Conservation (phyloP, 352 stramenopile genomes). For the Phytophthora aleatoria region DNA sequence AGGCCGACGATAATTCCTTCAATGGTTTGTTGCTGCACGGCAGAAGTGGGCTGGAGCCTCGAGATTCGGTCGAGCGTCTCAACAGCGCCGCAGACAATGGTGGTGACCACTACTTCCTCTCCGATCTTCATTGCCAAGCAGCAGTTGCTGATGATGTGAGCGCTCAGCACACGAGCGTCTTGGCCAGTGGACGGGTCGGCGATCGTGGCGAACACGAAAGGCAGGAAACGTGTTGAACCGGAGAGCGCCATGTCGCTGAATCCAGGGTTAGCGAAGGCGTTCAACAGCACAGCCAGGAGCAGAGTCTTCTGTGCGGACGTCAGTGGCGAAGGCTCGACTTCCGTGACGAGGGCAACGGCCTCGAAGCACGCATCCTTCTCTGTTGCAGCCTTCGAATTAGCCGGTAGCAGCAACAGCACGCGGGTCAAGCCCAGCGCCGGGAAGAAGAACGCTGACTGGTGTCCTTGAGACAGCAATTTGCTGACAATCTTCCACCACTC, state of each 20-base stretch:
- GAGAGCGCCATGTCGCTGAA: slow-evolving; percentile 59
- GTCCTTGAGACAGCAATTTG: slow-evolving; percentile 46
- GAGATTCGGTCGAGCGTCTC: slow-evolving; percentile 75
- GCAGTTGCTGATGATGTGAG: slow-evolving; percentile 75
- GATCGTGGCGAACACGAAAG: slow-evolving; percentile 71
- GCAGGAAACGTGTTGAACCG: slow-evolving; percentile 54
- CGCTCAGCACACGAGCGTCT: slow-evolving; percentile 58
- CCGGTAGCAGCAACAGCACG: slow-evolving; percentile 56
- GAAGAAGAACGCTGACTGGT: slow-evolving; percentile 51
- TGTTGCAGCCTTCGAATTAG: slow-evolving; percentile 25
- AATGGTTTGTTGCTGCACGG: slow-evolving; percentile 48
- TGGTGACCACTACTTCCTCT: slow-evolving; percentile 74
- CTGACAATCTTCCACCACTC: slow-evolving; percentile 52
- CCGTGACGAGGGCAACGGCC: slow-evolving; percentile 40
- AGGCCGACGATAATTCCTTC: slow-evolving; percentile 71
- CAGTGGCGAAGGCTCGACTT: slow-evolving; percentile 34
- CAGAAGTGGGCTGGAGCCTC: slow-evolving; percentile 34
- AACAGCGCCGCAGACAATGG: slow-evolving; percentile 67
- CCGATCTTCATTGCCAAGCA: slow-evolving; percentile 67
- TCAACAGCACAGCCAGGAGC: slow-evolving; percentile 64
- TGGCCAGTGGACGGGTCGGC: slow-evolving; percentile 38
- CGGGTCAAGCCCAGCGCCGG: slow-evolving; percentile 62
- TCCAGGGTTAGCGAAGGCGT: slow-evolving; percentile 59
- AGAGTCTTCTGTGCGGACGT: slow-evolving; percentile 58
- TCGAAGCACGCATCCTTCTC: slow-evolving; percentile 64